phyloP scores from a whole-genome alignment of 352 stramenopile genomes.

The Pythium guiyangense region DNA sequence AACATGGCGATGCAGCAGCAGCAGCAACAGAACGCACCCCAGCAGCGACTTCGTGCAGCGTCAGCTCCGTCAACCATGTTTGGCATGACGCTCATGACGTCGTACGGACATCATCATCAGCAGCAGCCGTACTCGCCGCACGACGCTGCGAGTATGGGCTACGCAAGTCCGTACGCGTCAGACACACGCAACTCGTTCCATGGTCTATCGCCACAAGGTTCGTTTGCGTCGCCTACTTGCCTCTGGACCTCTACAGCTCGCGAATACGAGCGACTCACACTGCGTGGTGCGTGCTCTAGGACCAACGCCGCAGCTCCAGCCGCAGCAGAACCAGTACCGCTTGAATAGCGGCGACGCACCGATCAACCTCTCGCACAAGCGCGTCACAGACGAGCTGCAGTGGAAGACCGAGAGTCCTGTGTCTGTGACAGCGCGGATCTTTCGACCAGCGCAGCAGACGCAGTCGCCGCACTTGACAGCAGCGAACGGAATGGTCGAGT shows the following conservation, averaged over 20 bases:
- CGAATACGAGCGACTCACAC: too few relatives aligned
- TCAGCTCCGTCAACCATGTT: conserved; percentile 8
- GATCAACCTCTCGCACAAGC: conserved; percentile 50
- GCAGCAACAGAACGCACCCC: conserved; percentile 21
- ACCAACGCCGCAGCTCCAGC: conserved; percentile 20
- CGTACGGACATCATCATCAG: conserved; percentile 10
- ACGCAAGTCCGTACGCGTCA: conserved; percentile 8
- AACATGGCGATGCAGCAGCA: conserved; percentile 25
- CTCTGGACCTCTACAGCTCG: not conserved
- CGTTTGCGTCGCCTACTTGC: conserved; percentile 9
- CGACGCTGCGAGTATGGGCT: conserved; percentile 9
- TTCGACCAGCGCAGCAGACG: conserved; percentile 19
- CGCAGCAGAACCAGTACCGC: conserved; percentile 22
- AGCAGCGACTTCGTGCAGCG: conserved; percentile 6
- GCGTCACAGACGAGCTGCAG: conserved; percentile 48
- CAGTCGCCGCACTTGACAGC: conserved; percentile 3
- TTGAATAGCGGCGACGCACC: conserved; percentile 19
- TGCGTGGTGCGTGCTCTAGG: not conserved
- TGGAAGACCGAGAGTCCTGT: conserved; percentile 66
- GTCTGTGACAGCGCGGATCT: conserved; percentile 56
- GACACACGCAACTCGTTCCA: conserved; percentile 12
- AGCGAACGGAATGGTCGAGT: conserved; percentile 16
- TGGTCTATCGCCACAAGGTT: conserved; percentile 13
- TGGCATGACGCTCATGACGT: conserved; percentile 20
- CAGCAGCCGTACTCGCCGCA: conserved; percentile 6